Base-by-base conservation (phyloP, 2,329 filamentous ascomycete genomes). In the Colletotrichum musicola region DNA sequence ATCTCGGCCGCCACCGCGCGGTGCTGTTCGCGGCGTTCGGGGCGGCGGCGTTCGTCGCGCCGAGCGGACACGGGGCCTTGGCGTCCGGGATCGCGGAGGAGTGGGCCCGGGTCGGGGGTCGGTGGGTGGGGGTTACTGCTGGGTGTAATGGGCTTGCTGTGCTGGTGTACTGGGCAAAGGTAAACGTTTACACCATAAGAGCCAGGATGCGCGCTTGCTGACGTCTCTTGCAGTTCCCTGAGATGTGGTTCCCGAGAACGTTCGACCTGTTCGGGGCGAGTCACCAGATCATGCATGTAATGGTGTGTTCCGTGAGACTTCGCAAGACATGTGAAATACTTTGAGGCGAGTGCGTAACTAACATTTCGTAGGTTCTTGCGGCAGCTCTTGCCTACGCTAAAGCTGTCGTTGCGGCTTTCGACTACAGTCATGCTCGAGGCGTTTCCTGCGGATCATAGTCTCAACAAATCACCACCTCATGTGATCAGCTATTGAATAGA, bases 281-380 rank as follows among this genome's bases (percentile, higher is more conserved):
- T 63, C 84, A 86, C 72, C 82, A 86, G 73, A 73, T 85, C 22
- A 82, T 87, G 75, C 84, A 87, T 65, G 69, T 84, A 2, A 76
- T 81, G 68, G 83, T 86, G 14, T 14, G 55, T n/a, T n/a, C 4
- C 7, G 2, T 4, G 3, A 25, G 22, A 25, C 22, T 25, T 2
- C 1, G 9, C 6, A 3, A 10, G 10, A 16, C 3, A 3, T 44
- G 38, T 5, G 2, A 6, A 3, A 14, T 25, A 4, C 22, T 25
- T 25, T 4, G 2, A 38, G 2, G 2, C 1, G 12, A 1, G 20
- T 9, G 4, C 9, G 22, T n/a, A 49, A 10, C 1, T 68, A 3
- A 68, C 6, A 14, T 1, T 4, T 30, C 0, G 1, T 3, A 69
- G 65, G 65, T 71, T 6, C 73, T 85, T 18, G 73, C 79, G 12